These are phyloP conservation scores for Psilocybe azurescens DNA, from an alignment of 768 basidiomycete species.

Conservation along the genomic window DNA sequence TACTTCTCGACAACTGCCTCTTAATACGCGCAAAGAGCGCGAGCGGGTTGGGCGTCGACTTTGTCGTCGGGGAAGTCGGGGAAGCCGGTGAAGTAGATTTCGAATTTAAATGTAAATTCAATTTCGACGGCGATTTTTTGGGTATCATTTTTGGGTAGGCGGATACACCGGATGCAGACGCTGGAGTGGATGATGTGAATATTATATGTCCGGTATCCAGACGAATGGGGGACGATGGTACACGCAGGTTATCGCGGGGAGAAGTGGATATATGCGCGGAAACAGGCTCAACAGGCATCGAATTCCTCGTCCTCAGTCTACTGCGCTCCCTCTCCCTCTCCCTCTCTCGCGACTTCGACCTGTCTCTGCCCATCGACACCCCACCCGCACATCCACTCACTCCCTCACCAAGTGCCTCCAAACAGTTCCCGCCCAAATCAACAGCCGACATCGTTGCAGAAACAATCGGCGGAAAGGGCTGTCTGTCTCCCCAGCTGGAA, in stretches of 20 bases:
- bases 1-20: slow-evolving; percentile 15
- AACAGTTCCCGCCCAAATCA: slow-evolving; percentile 4
- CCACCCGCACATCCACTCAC: not conserved
- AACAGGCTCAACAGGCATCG: not conserved
- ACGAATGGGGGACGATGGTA: not conserved
- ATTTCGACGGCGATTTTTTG: too few species aligned
- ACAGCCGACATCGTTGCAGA: slow-evolving; percentile 12
- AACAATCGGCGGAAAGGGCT: not conserved
- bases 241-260: not conserved
- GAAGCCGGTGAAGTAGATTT: not conserved
- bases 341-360: not conserved
- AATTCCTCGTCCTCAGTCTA: not conserved
- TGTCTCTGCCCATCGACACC: not conserved
- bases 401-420: not conserved
- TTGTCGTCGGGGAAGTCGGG: not conserved
- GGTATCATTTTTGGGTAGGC: too few species aligned
- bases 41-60: not conserved
- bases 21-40: slow-evolving; percentile 16
- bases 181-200: too few species aligned
- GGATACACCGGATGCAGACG: not conserved
- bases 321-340: not conserved
- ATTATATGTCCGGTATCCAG: too few species aligned
- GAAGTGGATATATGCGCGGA: not conserved
- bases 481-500: not conserved
- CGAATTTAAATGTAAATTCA: not conserved